Evolutionary conservation across 2,329 filamentous ascomycete species (phyloP).

Genomic region (Fusarium proliferatum): DNA sequence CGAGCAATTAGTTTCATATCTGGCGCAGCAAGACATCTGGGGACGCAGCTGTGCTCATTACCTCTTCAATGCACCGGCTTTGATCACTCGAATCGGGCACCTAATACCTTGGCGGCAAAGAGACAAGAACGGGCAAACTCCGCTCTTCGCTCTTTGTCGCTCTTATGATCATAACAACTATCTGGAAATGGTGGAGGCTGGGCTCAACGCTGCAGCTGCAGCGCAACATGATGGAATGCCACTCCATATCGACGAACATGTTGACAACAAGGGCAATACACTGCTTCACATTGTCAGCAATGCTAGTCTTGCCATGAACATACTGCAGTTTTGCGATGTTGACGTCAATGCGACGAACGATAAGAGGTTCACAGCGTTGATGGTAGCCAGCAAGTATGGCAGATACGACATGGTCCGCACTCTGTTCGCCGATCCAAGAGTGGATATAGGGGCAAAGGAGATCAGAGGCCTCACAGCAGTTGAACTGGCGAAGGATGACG

Average conservation of each 20-base stretch:
- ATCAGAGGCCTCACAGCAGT: constrained; percentile 90
- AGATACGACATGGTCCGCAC: constrained; percentile 91
- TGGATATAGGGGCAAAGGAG: constrained; percentile 87
- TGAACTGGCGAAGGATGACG: constrained; percentile 96
- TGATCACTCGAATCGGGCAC: constrained; percentile 81
- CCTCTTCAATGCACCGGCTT: constrained; percentile 86
- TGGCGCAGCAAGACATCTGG: constrained; percentile 81
- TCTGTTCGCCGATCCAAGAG: constrained; percentile 86
- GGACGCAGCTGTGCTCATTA: constrained; percentile 96
- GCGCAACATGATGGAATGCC: constrained; percentile 81
- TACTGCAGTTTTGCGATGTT: constrained; percentile 88
- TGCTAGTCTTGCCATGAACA: constrained; percentile 76
- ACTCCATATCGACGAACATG: constrained; percentile 92
- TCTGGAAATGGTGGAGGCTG: constrained; percentile 85
- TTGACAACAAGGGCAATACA: constrained; percentile 93
- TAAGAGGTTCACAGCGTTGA: constrained; percentile 92
- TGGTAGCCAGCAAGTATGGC: constrained; percentile 99
- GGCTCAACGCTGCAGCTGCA: constrained; percentile 76
- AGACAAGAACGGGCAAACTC: constrained; percentile 98
- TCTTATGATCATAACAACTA: constrained; percentile 96
- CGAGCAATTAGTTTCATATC: constrained; percentile 71
- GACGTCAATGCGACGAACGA: constrained; percentile 97
- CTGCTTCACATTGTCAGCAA: constrained; percentile 96
- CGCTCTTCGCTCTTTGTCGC: constrained; percentile 91
- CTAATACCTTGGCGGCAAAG: constrained; percentile 88